A percentile compares a stretch with the other conserved stretches of the same genome.
These are phyloP conservation scores for Fonsecaea pedrosoi DNA, from an alignment of 2,329 filamentous ascomycete genomes.

Conservation along the genomic window DNA sequence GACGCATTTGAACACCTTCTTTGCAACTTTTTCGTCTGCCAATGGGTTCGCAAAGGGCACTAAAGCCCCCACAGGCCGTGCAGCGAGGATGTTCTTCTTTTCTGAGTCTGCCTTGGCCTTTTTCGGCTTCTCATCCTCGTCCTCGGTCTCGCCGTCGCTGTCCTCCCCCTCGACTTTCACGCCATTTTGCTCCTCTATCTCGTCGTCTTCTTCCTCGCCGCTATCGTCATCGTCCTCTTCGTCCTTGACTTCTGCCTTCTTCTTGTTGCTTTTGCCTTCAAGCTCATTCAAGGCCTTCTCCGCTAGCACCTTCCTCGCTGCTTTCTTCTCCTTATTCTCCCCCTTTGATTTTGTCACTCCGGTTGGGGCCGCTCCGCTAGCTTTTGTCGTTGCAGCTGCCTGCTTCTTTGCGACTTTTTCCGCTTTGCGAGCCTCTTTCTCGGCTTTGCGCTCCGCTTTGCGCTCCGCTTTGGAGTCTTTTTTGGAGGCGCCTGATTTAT, in stretches of 20 bases:
- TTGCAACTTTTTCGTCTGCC: constrained; percentile 58
- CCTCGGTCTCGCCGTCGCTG: constrained; percentile 25
- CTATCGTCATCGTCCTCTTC: constrained; percentile 25
- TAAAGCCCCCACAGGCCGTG: constrained; percentile 52
- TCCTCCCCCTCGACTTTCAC: constrained; percentile 31
- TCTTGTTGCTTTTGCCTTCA: constrained; percentile 23
- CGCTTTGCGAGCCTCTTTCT: constrained; percentile 47
- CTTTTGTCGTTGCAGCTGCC: constrained; percentile 9
- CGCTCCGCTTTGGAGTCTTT: constrained; percentile 40
- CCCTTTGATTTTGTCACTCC: constrained; percentile 46
- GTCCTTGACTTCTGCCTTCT: constrained; percentile 21
- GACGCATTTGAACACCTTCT: constrained; percentile 60
- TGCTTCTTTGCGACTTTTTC: constrained; percentile 19
- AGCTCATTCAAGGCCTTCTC: constrained; percentile 38
- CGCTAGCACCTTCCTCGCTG: constrained; percentile 40
- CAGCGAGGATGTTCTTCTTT: constrained; percentile 30
- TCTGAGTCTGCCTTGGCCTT: constrained; percentile 27
- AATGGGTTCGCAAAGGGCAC: constrained; percentile 59
- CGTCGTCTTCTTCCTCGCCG: constrained; percentile 32
- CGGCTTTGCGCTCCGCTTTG: constrained; percentile 52
- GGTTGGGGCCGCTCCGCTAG: constrained; percentile 19
- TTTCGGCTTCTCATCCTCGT: constrained; percentile 26
- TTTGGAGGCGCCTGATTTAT: constrained; percentile 32
- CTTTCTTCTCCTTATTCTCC: constrained; percentile 57
- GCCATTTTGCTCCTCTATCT: constrained; percentile 9